Conservation (phyloP, 495 filamentous ascomycete genomes). For the Aspergillus ellipticus region DNA sequence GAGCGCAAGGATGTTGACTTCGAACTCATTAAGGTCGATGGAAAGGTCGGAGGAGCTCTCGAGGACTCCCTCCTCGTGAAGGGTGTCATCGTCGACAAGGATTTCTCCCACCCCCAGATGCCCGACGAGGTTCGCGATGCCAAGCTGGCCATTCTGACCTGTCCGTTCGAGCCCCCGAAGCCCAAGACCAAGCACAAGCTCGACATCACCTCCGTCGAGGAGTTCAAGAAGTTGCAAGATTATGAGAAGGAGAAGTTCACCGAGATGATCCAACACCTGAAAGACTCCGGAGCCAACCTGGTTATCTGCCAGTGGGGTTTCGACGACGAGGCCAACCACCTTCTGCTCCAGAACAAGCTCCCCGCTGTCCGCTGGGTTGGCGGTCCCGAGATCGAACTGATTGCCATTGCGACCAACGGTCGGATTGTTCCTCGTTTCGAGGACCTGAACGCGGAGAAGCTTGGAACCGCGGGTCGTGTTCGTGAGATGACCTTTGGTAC, state of each 20-base stretch:
- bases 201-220: conserved; percentile 94
- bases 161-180: conserved; percentile 99
- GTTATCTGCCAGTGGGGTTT: conserved; percentile 99
- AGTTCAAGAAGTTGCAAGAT: conserved; percentile 93
- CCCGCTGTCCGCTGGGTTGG: conserved; percentile 98
- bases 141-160: conserved; percentile 96
- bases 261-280: conserved; percentile 98
- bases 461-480: conserved; percentile 85
- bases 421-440: conserved; percentile 97
- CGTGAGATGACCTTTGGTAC: conserved; percentile 96
- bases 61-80: conserved; percentile 93
- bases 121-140: conserved; percentile 88
- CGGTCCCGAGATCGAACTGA: conserved; percentile 96
- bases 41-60: conserved; percentile 93
- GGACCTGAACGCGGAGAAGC: conserved; percentile 84
- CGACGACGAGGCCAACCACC: conserved; percentile 97
- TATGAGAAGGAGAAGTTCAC: conserved; percentile 95
- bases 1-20: conserved; percentile 98
- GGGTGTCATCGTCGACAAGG: conserved; percentile 98
- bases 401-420: conserved; percentile 97
- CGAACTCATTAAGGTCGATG: conserved; percentile 98
- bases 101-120: conserved; percentile 99
- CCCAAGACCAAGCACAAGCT: conserved; percentile 99
- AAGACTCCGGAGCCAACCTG: conserved; percentile 94
- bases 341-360: conserved; percentile 91